Conservation (phyloP, 108 stramenopile genomes). For the Mayamaea pseudoterrestris region DNA sequence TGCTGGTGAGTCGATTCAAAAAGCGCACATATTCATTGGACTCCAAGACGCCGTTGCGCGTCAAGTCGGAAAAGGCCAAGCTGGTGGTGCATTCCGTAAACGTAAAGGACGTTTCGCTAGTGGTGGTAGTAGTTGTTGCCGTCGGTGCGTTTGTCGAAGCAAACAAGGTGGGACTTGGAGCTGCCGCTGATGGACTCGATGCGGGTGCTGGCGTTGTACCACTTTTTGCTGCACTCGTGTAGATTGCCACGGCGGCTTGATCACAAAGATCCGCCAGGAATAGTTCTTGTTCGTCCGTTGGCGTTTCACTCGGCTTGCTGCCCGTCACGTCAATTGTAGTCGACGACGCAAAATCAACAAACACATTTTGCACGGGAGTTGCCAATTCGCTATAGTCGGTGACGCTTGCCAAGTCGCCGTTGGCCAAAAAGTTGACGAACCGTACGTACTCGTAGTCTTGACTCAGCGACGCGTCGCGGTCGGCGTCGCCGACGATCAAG, state of each 20-base stretch:
- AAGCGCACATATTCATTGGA: conserved; percentile 25
- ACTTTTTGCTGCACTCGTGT: neutral
- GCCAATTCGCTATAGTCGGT: conserved; percentile 14
- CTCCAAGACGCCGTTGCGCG: conserved; percentile 12
- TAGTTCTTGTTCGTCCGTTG: conserved; percentile 8
- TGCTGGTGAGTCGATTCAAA: conserved; percentile 21
- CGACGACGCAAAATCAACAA: conserved; percentile 1
- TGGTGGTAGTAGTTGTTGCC: neutral
- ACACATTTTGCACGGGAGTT: conserved; percentile 9
- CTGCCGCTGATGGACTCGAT: neutral
- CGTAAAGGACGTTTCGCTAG: conserved; percentile 3
- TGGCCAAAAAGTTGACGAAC: conserved; percentile 11
- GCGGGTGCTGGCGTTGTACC: neutral
- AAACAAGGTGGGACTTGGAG: neutral
- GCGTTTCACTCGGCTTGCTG: conserved; percentile 13
- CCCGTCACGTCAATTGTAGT: conserved; percentile 21
- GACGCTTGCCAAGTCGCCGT: neutral
- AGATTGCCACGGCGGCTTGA: neutral
- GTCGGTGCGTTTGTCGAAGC: conserved; percentile 4
- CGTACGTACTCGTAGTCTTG: conserved; percentile 10
- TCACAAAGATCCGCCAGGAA: conserved; percentile 15
- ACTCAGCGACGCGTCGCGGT: conserved; percentile 14
- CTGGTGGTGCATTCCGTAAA: conserved; percentile 12
- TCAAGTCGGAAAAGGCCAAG: conserved; percentile 19
- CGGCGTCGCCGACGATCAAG: conserved; percentile 13